Percentiles rank a stretch among this genome's conserved stretches.
phyloP scores from a whole-genome alignment of 176 grass and related monocot species.

The Microstegium vimineum region DNA sequence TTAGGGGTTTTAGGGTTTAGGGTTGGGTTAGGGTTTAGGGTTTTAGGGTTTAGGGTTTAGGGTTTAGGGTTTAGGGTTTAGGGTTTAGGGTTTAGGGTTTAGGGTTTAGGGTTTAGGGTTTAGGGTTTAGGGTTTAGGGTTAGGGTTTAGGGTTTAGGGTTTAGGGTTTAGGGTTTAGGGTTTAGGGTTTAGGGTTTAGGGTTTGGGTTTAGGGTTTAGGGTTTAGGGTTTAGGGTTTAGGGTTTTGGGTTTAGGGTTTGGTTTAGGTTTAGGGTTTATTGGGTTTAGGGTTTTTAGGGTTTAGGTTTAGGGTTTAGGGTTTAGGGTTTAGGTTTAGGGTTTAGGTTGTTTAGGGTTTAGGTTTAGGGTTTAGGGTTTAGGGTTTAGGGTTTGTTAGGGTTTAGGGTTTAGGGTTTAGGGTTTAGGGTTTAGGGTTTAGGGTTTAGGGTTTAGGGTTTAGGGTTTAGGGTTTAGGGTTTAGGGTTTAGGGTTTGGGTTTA shows the following conservation, averaged over 20 bases:
- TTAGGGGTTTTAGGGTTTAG: background rate
- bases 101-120: background rate
- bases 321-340: background rate
- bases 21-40: constrained; percentile 5
- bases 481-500: no score
- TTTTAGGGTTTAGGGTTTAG: constrained; percentile 12
- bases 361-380: no score
- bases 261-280: background rate
- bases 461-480: no score
- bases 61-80: background rate
- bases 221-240: background rate
- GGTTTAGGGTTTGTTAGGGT: background rate
- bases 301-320: background rate
- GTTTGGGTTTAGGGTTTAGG: background rate
- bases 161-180: background rate
- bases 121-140: background rate
- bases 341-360: no score
- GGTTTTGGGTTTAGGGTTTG: background rate
- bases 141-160: constrained; percentile 11
- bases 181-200: background rate
- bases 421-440: background rate
- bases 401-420: no score
- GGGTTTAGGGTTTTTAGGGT: background rate
- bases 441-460: background rate
- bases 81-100: background rate